phyloP scores from a whole-genome alignment of 73 alveolate species.

The Breviolum minutum region DNA sequence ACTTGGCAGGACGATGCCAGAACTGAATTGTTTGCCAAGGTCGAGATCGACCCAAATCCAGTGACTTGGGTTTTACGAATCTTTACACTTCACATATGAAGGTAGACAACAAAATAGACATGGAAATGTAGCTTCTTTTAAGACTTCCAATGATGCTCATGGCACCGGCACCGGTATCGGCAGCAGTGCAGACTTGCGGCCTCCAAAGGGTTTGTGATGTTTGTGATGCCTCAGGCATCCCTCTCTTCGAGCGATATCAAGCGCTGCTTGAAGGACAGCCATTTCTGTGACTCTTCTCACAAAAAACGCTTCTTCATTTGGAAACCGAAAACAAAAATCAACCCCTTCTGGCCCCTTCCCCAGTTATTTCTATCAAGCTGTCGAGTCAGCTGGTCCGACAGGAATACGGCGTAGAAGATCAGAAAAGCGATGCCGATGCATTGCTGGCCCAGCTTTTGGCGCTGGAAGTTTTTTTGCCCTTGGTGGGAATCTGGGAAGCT shows the following conservation, averaged over 20 bases:
- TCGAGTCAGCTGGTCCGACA: background rate
- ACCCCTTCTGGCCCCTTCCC: background rate
- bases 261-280: conserved; percentile 63
- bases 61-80: background rate
- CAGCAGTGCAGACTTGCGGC: too few relatives aligned
- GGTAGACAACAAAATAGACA: background rate
- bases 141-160: too few relatives aligned
- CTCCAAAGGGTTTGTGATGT: background rate
- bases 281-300: background rate
- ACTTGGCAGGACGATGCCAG: conserved; percentile 46
- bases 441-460: background rate
- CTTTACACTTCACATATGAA: background rate
- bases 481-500: conserved; percentile 62
- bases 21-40: conserved; percentile 43
- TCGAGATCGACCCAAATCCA: conserved; percentile 43
- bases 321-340: background rate
- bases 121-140: too few relatives aligned
- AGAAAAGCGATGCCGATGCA: background rate
- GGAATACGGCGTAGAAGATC: conserved; percentile 77
- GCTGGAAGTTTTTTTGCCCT: conserved; percentile 54
- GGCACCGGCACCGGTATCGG: too few relatives aligned
- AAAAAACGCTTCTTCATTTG: background rate
- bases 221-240: background rate
- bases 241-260: conserved; percentile 53
- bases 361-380: background rate